Percentiles rank a stretch among this genome's conserved stretches.
Conservation (phyloP, 2,329 filamentous ascomycete species). For the Trichophaea hybrida region DNA sequence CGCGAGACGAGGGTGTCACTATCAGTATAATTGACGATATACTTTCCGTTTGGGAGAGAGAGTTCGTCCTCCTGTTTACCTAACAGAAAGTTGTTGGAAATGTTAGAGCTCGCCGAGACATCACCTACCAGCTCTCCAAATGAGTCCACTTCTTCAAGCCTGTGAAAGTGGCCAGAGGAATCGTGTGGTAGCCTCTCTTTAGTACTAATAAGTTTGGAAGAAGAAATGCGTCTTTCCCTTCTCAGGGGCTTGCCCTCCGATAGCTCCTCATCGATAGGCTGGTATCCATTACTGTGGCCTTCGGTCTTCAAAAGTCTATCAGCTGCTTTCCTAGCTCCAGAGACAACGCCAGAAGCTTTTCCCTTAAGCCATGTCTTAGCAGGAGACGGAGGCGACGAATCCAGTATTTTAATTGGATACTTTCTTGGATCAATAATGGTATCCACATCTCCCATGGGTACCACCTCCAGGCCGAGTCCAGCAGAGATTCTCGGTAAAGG, state of each 20-base stretch:
- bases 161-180: no score
- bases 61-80: neutral
- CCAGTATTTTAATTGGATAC: neutral
- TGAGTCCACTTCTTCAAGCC: no score
- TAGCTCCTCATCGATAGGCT: neutral
- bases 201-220: no score
- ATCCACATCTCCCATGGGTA: no score
- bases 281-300: neutral
- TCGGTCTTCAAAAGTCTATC: neutral
- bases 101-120: no score
- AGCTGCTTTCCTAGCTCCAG: neutral
- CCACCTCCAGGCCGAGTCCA: no score
- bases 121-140: no score
- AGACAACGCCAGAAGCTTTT: neutral
- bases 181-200: no score
- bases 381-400: neutral
- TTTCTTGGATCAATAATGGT: neutral
- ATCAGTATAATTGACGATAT: neutral
- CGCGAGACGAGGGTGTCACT: neutral
- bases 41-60: neutral
- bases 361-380: neutral
- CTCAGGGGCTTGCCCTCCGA: neutral
- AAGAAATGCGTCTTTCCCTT: no score
- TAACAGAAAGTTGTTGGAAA: no score
- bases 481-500: no score